Evolutionary conservation across 805 yeast genomes (phyloP).

Genomic region (Debaryomyces maramus): DNA sequence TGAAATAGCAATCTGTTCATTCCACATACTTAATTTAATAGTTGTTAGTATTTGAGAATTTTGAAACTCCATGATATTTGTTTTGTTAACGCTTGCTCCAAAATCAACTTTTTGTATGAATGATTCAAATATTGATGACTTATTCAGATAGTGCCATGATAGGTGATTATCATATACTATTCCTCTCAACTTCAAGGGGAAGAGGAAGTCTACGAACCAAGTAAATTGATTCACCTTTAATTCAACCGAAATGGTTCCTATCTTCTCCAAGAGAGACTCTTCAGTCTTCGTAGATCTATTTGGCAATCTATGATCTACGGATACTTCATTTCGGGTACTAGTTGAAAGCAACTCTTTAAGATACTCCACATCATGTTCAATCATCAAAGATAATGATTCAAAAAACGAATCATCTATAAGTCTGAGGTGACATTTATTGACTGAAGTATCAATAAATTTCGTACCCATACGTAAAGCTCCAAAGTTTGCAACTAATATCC

Average conservation of each 20-base stretch:
- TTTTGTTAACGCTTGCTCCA: conserved; percentile 14
- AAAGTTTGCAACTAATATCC: conserved; percentile 9
- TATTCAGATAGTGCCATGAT: conserved; percentile 12
- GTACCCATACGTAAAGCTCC: conserved; percentile 14
- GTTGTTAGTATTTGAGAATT: conserved; percentile 24
- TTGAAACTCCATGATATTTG: conserved; percentile 23
- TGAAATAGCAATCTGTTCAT: conserved; percentile 13
- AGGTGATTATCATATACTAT: conserved; percentile 16
- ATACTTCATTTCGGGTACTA: too few relatives aligned
- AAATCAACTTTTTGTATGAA: conserved; percentile 20
- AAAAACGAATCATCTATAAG: conserved; percentile 13
- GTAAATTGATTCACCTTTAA: conserved; percentile 19
- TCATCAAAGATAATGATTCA: conserved; percentile 8
- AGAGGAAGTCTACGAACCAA: conserved; percentile 19
- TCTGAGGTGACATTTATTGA: conserved; percentile 8
- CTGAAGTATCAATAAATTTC: conserved; percentile 9
- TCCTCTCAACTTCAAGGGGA: conserved; percentile 19
- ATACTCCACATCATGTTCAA: conserved; percentile 16
- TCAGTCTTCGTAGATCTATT: neutral
- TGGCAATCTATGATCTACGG: neutral
- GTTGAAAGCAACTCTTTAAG: conserved; percentile 1
- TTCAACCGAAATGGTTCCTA: conserved; percentile 8
- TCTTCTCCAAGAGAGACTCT: neutral
- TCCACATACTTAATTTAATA: conserved; percentile 12
- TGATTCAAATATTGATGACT: conserved; percentile 14